phyloP scores from a whole-genome alignment of 768 basidiomycete genomes.

The Dioszegia hungarica region DNA sequence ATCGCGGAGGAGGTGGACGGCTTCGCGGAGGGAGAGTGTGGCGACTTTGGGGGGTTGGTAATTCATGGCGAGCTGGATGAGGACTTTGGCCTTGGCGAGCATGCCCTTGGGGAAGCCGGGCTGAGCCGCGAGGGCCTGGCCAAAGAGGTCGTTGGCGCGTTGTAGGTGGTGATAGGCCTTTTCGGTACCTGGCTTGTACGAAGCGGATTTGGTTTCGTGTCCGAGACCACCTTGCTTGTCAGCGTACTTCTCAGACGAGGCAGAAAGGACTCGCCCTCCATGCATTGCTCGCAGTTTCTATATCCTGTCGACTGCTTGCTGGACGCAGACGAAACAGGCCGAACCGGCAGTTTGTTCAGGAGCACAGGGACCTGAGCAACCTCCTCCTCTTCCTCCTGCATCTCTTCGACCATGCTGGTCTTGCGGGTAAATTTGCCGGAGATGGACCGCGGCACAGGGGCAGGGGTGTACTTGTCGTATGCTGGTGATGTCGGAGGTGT shows the following conservation, averaged over 20 bases:
- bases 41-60: constrained; percentile 39
- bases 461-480: background rate
- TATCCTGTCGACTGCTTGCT: constrained; percentile 10
- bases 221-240: constrained; percentile 31
- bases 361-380: constrained; percentile 1
- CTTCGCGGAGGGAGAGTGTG: constrained; percentile 27
- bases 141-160: constrained; percentile 42
- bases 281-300: constrained; percentile 33
- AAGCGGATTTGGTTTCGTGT: constrained; percentile 39
- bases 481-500: background rate
- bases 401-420: background rate
- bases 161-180: constrained; percentile 46
- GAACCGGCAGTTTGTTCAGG: background rate
- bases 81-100: constrained; percentile 35
- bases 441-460: background rate
- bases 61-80: constrained; percentile 36
- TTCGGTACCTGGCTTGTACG: constrained; percentile 41
- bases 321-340: background rate
- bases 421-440: background rate
- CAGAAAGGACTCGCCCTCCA: constrained; percentile 41
- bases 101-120: constrained; percentile 32
- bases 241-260: background rate
- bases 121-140: constrained; percentile 25
- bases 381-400: constrained; percentile 2
- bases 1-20: constrained; percentile 24